Conservation (phyloP, 805 yeast species). For the Candida chilensis region DNA sequence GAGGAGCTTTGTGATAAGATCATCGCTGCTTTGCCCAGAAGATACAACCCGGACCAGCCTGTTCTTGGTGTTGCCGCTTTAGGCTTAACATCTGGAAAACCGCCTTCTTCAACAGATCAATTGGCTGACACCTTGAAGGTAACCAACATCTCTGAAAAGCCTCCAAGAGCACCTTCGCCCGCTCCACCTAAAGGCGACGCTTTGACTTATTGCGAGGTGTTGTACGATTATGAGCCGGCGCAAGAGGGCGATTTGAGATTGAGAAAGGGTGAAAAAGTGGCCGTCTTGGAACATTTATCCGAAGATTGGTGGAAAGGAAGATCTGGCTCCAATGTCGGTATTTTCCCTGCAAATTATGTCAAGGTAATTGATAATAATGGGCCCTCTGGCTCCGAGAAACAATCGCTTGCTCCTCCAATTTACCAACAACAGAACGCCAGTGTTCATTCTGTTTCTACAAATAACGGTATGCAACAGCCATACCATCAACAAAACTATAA, state of each 20-base stretch:
- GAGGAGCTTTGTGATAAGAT: conserved; percentile 45
- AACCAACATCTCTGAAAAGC: conserved; percentile 3
- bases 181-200: conserved; percentile 3
- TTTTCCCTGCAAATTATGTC: conserved; percentile 89
- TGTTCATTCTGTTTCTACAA: no score
- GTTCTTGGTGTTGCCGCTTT: conserved; percentile 27
- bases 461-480: conserved; percentile 8
- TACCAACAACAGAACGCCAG: no score
- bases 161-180: conserved; percentile 6
- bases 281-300: conserved; percentile 64
- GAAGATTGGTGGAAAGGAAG: conserved; percentile 91
- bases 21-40: conserved; percentile 42
- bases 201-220: conserved; percentile 40
- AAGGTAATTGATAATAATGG: conserved; percentile 17
- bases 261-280: conserved; percentile 57
- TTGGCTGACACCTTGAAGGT: conserved; percentile 1
- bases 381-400: conserved; percentile 5
- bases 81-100: not conserved
- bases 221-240: conserved; percentile 68
- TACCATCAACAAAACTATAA: conserved; percentile 5
- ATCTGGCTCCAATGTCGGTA: conserved; percentile 46
- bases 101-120: conserved; percentile 2
- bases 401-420: conserved; percentile 6
- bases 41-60: conserved; percentile 39
- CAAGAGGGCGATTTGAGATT: conserved; percentile 69